phyloP scores from a whole-genome alignment of 306 rosid species.

The Trifolium fragiferum region DNA sequence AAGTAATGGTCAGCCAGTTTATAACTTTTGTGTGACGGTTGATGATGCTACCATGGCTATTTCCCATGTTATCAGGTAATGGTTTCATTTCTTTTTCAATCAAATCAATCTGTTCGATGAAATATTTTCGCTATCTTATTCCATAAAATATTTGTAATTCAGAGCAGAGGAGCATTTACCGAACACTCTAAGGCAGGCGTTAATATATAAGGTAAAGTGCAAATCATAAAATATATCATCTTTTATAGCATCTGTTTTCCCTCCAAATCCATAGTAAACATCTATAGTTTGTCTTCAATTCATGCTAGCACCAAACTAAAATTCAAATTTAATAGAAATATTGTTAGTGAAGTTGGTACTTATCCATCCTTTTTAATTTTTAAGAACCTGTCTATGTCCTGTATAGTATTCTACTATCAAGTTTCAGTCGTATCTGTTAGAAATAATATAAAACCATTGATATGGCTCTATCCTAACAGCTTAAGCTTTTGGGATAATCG shows the following conservation, averaged over 20 bases:
- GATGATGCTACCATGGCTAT: slow-evolving; percentile 99
- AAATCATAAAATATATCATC: slow-evolving; percentile 3
- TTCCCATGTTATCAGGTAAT: slow-evolving; percentile 94
- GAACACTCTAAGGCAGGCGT: slow-evolving; percentile 83
- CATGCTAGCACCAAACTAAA: too few relatives aligned
- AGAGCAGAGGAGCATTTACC: slow-evolving; percentile 96
- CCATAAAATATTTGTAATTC: slow-evolving; percentile 37
- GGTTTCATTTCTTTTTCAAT: slow-evolving; percentile 25
- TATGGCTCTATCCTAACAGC: too few relatives aligned
- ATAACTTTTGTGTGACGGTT: slow-evolving; percentile 94
- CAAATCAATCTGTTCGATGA: neutral
- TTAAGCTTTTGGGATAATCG: too few relatives aligned
- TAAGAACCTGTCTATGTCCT: too few relatives aligned
- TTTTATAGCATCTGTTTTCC: slow-evolving; percentile 3
- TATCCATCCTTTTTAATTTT: too few relatives aligned
- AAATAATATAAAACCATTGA: too few relatives aligned
- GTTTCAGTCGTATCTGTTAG: too few relatives aligned
- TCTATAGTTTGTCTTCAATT: too few relatives aligned
- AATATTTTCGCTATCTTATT: slow-evolving; percentile 29
- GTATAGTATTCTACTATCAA: too few relatives aligned
- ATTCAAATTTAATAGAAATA: too few relatives aligned
- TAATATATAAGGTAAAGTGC: slow-evolving; percentile 73
- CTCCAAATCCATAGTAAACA: too few relatives aligned
- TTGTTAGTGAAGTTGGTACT: too few relatives aligned
- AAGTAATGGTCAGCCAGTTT: slow-evolving; percentile 97